phyloP scores from a whole-genome alignment of 805 yeast species.

The Ogataea polymorpha region DNA sequence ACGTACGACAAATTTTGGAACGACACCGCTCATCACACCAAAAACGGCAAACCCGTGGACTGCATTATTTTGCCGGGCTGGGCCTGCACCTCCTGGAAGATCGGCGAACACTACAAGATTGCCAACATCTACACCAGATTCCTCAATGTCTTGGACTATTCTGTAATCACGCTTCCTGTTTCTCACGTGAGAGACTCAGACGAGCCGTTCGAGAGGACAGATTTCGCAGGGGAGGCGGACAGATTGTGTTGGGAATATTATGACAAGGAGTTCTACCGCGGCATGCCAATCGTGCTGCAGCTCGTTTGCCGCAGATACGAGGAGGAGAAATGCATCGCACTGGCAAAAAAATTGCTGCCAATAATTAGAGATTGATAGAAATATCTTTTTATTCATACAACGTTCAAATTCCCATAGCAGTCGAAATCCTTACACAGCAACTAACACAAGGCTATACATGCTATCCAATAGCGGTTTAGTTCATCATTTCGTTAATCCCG shows the following conservation, averaged over 20 bases:
- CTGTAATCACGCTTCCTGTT: slow-evolving; percentile 43
- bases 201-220: slow-evolving; percentile 33
- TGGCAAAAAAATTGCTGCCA: slow-evolving; percentile 26
- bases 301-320: slow-evolving; percentile 51
- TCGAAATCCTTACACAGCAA: not conserved
- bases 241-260: slow-evolving; percentile 37
- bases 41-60: slow-evolving; percentile 41
- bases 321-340: slow-evolving; percentile 53
- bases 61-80: slow-evolving; percentile 48
- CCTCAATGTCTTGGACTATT: slow-evolving; percentile 53
- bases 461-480: not conserved
- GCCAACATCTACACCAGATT: slow-evolving; percentile 52
- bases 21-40: slow-evolving; percentile 31
- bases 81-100: slow-evolving; percentile 39
- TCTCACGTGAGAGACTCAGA: slow-evolving; percentile 37
- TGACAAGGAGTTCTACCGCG: slow-evolving; percentile 44
- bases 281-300: slow-evolving; percentile 57
- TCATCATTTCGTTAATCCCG: slow-evolving; percentile 4
- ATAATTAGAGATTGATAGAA: not conserved
- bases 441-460: not conserved
- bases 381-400: not conserved
- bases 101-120: slow-evolving; percentile 38
- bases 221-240: slow-evolving; percentile 35
- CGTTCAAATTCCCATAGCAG: not conserved
- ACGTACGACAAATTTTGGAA: slow-evolving; percentile 38